A percentile compares a stretch with the other conserved stretches of the same genome.
phyloP scores from a whole-genome alignment of 1,284 basidiomycete genomes.

The Amylostereum areolatum region DNA sequence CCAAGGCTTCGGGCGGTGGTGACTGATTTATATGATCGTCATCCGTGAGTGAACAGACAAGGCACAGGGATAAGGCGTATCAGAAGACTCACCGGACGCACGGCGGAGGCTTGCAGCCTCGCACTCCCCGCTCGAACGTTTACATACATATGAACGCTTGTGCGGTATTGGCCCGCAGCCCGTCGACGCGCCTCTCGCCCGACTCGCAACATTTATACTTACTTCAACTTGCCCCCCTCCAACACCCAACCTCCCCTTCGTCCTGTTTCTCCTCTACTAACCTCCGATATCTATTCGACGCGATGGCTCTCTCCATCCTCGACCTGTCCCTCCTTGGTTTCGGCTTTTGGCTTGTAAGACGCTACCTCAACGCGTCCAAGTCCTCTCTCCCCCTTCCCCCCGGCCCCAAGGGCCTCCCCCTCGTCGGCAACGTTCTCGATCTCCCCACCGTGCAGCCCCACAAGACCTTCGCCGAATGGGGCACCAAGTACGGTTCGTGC shows the following conservation, averaged over 20 bases:
- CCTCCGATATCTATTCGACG: background rate
- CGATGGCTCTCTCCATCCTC: background rate
- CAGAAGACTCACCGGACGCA: too few species aligned
- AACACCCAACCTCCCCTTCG: background rate
- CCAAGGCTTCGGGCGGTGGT: too few species aligned
- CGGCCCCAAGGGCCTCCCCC: conserved; percentile 42
- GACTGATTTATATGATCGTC: too few species aligned
- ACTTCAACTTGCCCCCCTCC: too few species aligned
- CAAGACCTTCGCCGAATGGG: conserved; percentile 51
- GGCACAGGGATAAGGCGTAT: too few species aligned
- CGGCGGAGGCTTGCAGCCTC: too few species aligned
- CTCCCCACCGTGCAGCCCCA: conserved; percentile 48
- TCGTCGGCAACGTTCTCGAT: conserved; percentile 51
- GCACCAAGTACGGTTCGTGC: conserved; percentile 26
- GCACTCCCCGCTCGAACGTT: too few species aligned
- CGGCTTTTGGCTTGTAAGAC: background rate
- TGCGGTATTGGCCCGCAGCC: too few species aligned
- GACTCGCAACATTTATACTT: too few species aligned
- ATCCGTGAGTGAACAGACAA: too few species aligned
- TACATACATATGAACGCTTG: too few species aligned
- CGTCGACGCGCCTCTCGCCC: too few species aligned
- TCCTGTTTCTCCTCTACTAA: background rate
- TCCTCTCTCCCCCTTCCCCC: conserved; percentile 32
- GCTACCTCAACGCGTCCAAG: background rate
- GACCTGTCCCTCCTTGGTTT: conserved; percentile 1